A percentile compares a stretch with the other conserved stretches of the same genome.
Conservation (phyloP, 2,329 filamentous ascomycete species). For the Botrytis galanthina region DNA sequence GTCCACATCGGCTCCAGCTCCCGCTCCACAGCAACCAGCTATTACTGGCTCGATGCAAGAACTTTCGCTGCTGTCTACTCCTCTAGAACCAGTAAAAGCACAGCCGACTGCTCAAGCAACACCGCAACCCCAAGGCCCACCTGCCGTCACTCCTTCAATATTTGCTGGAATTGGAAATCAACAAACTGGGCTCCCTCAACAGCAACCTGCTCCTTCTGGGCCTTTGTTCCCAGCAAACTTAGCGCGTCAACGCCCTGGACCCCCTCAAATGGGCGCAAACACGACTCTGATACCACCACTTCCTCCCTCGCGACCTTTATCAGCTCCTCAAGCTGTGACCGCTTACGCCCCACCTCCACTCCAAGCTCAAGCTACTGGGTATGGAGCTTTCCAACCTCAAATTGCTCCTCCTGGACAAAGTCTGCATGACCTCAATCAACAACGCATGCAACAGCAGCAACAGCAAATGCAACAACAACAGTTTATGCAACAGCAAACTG, state of each 20-base stretch:
- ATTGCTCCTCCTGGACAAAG: conserved; percentile 74
- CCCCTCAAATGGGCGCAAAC: conserved; percentile 59
- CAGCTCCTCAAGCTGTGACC: conserved; percentile 79
- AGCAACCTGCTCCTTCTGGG: conserved; percentile 26
- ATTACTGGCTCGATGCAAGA: conserved; percentile 70
- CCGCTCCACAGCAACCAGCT: conserved; percentile 45
- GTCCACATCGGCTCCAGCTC: conserved; percentile 41
- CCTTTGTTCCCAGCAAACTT: conserved; percentile 41
- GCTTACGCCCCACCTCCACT: conserved; percentile 72
- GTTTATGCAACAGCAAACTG: conserved; percentile 44
- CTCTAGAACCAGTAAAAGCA: conserved; percentile 53
- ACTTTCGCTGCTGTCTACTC: conserved; percentile 60
- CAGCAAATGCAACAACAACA: conserved; percentile 63
- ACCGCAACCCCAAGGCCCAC: conserved; percentile 35
- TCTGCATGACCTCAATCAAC: conserved; percentile 59
- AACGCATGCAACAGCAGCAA: conserved; percentile 57
- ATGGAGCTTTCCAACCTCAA: conserved; percentile 50
- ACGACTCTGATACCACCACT: conserved; percentile 70
- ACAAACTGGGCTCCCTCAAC: conserved; percentile 45
- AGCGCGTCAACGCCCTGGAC: conserved; percentile 66
- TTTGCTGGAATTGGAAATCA: conserved; percentile 51
- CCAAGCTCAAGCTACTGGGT: conserved; percentile 80
- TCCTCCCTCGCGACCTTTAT: conserved; percentile 74
- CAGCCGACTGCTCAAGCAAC: conserved; percentile 36
- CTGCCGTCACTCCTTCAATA: conserved; percentile 58